Conservation (phyloP, 805 yeast genomes). For the Ogataea pini region DNA sequence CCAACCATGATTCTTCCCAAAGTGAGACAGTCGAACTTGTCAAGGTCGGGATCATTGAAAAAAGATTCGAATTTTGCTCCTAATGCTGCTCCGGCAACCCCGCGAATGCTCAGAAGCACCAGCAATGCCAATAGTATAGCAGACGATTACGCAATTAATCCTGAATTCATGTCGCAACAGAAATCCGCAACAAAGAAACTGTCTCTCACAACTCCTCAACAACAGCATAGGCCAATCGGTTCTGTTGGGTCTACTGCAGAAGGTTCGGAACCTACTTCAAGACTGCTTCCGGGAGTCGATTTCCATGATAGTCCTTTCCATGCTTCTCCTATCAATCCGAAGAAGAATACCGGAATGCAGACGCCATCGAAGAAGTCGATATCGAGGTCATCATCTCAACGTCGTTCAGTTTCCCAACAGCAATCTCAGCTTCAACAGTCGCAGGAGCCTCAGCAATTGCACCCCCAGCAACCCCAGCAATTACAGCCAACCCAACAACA, state of each 20-base stretch:
- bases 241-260: constrained; percentile 9
- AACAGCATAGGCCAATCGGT: constrained; percentile 19
- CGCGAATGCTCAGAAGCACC: constrained; percentile 64
- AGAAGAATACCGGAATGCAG: constrained; percentile 20
- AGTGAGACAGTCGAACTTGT: constrained; percentile 23
- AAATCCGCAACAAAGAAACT: constrained; percentile 25
- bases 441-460: too few relatives aligned
- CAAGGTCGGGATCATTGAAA: constrained; percentile 26
- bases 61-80: constrained; percentile 18
- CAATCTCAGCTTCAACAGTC: constrained; percentile 5
- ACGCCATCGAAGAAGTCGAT: constrained; percentile 17
- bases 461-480: too few relatives aligned
- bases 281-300: constrained; percentile 31
- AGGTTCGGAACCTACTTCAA: constrained; percentile 11
- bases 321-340: constrained; percentile 15
- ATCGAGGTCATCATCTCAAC: constrained; percentile 21
- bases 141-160: constrained; percentile 29
- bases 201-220: constrained; percentile 20
- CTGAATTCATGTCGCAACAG: constrained; percentile 20
- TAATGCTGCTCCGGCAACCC: constrained; percentile 61
- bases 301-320: constrained; percentile 18
- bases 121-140: constrained; percentile 34
- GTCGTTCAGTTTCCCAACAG: constrained; percentile 9
- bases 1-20: constrained; percentile 26
- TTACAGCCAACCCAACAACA: constrained; percentile 35